Evolutionary conservation across 805 yeast genomes (phyloP), one percentile per base, ranked within the genome.

Genomic region (Cyberlindnera maritima): DNA sequence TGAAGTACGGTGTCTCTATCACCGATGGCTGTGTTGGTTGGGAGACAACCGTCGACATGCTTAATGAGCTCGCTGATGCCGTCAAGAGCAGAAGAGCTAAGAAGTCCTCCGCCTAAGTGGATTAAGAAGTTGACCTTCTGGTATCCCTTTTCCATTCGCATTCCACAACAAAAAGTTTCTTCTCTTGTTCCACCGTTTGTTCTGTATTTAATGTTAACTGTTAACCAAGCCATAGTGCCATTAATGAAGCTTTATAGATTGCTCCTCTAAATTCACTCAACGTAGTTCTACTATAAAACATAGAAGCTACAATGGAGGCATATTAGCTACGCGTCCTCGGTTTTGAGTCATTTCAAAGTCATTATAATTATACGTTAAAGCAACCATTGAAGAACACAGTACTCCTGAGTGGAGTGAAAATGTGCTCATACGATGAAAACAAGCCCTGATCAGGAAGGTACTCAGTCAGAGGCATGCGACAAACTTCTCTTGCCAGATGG

Each of bases 11-110:
- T 69, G 96, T 91, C 54, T 86, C 96, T 50, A 90, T 94, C 67
- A 94, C 99, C 52, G 99, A 94, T 69, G 96, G 94, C 25, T 94
- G 99, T 76, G 96, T 94, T 46, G 76, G 85, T 51, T 90, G 96
- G 89, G 96, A 88, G 52, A 76, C 87, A 47, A 94, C 99, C 44
- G 94, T 79, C 49, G 74, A 67, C 3, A 91, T 92, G 79, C 81
- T 94, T 64, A 77, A 74, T 39, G 81, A 81, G 53, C 78, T 94
- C 58, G 86, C 97, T 37, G 78, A 72, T 41, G 96, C 97, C 48
- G 96, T 92, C 40, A 80, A 80, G 68, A 69, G 77, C 46, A 88
- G 99, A 79, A 84, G 96, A 74, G 73, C 64, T 21, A 50, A 60
- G 31, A 64, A 63, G 55, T 33, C 42, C 25, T 19, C 31, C 21